Conservation (phyloP, 345 rosid species). For the Moricandia moricandioides region DNA sequence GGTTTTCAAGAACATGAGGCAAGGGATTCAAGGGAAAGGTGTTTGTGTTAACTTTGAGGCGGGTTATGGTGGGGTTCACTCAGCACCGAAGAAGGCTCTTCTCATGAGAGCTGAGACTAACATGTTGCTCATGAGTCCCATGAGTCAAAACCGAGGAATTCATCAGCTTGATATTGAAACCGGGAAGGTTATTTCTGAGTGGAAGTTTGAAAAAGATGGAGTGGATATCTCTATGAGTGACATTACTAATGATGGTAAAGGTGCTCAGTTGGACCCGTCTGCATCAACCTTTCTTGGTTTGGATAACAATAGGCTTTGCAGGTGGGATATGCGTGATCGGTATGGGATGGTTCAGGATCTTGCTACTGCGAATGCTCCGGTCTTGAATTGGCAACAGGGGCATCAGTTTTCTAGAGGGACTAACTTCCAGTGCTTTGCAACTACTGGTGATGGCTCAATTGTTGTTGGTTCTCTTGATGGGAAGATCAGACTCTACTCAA, state of each 20-base stretch:
- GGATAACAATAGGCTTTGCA: slow-evolving; percentile 91
- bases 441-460: slow-evolving; percentile 98
- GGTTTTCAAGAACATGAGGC: slow-evolving; percentile 85
- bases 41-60: slow-evolving; percentile 71
- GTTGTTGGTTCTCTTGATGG: slow-evolving; percentile 98
- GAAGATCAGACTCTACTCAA: slow-evolving; percentile 86
- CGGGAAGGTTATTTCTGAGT: slow-evolving; percentile 81
- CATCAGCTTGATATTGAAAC: slow-evolving; percentile 98
- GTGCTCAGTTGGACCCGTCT: slow-evolving; percentile 90
- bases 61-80: slow-evolving; percentile 45
- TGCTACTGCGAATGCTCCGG: slow-evolving; percentile 64
- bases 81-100: slow-evolving; percentile 83
- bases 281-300: slow-evolving; percentile 93
- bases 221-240: slow-evolving; percentile 92
- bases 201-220: slow-evolving; percentile 98
- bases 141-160: slow-evolving; percentile 62
- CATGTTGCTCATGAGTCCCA: slow-evolving; percentile 95
- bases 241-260: slow-evolving; percentile 87
- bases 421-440: slow-evolving; percentile 96
- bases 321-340: slow-evolving; percentile 99
- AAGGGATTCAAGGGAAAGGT: slow-evolving; percentile 96
- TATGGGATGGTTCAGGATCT: slow-evolving; percentile 91
- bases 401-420: slow-evolving; percentile 99
- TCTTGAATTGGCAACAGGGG: slow-evolving; percentile 88
- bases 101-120: slow-evolving; percentile 97